Conservation (phyloP, 768 basidiomycete species). For the Mycena vitilis region DNA sequence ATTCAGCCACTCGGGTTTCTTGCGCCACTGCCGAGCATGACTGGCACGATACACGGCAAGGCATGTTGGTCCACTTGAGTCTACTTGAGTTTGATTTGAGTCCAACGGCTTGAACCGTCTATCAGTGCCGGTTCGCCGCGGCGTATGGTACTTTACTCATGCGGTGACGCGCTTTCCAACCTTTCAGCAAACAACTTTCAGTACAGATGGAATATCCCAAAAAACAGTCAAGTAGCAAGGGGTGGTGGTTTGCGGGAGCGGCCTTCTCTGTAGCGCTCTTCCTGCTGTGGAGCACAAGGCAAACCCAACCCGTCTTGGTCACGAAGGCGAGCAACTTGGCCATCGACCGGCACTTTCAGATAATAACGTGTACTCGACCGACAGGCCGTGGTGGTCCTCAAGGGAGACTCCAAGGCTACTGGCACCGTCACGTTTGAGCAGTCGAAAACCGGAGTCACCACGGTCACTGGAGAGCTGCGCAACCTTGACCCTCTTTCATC, state of each 20-base stretch:
- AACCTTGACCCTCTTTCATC: constrained; percentile 67
- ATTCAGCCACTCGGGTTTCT: no score
- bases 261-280: constrained; percentile 4
- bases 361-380: background rate
- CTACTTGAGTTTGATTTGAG: no score
- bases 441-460: constrained; percentile 61
- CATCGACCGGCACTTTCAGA: constrained; percentile 39
- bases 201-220: constrained; percentile 15
- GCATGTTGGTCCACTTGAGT: no score
- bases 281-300: constrained; percentile 17
- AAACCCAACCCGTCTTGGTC: background rate
- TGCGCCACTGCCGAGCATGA: no score
- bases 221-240: constrained; percentile 11
- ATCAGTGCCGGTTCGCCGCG: no score
- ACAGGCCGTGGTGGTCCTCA: constrained; percentile 62
- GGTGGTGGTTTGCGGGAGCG: constrained; percentile 23
- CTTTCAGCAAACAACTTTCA: background rate
- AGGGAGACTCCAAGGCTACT: constrained; percentile 67
- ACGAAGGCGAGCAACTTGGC: constrained; percentile 37
- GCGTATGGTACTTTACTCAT: no score
- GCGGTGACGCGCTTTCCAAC: no score
- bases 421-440: constrained; percentile 80
- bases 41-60: no score
- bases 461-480: constrained; percentile 69
- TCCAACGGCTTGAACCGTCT: no score